Evolutionary conservation across 2,329 filamentous ascomycete species (phyloP), one percentile per base, ranked within the genome.

Genomic region (Pseudocercospora musae): DNA sequence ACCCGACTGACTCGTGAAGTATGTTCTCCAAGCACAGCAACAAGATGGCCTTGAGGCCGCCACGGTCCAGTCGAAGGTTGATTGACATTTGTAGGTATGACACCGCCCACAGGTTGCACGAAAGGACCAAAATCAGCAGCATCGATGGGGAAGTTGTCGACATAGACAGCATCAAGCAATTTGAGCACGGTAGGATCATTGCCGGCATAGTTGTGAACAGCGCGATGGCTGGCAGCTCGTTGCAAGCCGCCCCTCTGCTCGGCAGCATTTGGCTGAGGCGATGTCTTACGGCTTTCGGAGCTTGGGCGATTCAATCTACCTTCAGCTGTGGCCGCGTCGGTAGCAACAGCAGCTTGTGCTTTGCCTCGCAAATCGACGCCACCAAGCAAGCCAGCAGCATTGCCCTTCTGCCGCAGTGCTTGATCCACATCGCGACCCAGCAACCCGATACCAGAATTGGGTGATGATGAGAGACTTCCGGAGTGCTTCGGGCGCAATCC

Each of bases 11-110:
- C 86, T 7, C 91, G 85, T 0, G 87, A 91, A 27, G 83, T 87
- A 73, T 99, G 95, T 74, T 99, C 95, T 1, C 90, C 87, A 72
- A 98, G 92, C 0, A 91, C 91, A 1, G 93, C 92, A 20, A 98
- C 89, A 8, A 98, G 82, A 57, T 87, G 88, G 1, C 95, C 93
- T 59, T 88, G 86, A 0, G 95, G 95, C 67, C 87, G 88, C 95
- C 95, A 99, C 2, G 86, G 84, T 59, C 85, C 86, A 33, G 88
- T 76, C 55, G 76, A 57, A 25, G 74, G 64, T 11, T 68, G 67
- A 31, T 59, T 69, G 29, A 49, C 58, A 67, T 69, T 70, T 79
- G 77, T 62, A 82, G 84, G 25, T 20, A 73, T 72, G 2, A 63
- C 63, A 4, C 84, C 81, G 44, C 76, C 79, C 50, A 85, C 86